Conservation (phyloP, 2,329 filamentous ascomycete genomes). For the Paecilomyces formosus region DNA sequence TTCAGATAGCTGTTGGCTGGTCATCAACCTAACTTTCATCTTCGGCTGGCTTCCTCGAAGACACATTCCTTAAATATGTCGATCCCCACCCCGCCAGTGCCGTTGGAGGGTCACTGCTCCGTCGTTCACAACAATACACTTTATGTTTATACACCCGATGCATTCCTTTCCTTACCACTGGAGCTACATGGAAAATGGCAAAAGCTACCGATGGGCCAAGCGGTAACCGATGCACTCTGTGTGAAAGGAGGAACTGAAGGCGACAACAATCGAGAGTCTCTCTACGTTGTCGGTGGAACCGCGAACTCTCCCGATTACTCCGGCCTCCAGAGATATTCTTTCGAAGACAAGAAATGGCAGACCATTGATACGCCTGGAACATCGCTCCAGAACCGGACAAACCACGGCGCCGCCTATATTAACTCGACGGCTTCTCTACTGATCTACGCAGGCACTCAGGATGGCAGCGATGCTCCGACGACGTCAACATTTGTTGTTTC, state of each 20-base stretch:
- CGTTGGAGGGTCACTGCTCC: constrained; percentile 72
- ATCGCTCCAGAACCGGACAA: constrained; percentile 59
- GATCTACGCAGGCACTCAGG: constrained; percentile 69
- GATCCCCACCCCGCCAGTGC: constrained; percentile 60
- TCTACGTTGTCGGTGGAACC: constrained; percentile 80
- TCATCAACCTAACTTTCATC: constrained; percentile 11
- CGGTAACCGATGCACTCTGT: constrained; percentile 69
- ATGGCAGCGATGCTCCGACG: constrained; percentile 51
- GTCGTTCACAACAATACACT: constrained; percentile 73
- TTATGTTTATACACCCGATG: constrained; percentile 70
- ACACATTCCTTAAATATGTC: constrained; percentile 48
- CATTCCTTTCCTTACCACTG: constrained; percentile 68
- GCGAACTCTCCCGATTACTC: constrained; percentile 52
- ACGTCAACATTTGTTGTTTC: constrained; percentile 69
- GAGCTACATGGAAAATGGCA: constrained; percentile 65
- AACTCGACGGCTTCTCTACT: constrained; percentile 63
- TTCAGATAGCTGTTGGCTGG: neutral
- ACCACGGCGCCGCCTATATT: constrained; percentile 72
- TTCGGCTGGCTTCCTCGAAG: constrained; percentile 22
- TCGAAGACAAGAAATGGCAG: constrained; percentile 52
- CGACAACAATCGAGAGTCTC: constrained; percentile 51
- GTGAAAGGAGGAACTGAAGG: constrained; percentile 58
- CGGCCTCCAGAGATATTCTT: constrained; percentile 66
- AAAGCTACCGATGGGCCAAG: constrained; percentile 55
- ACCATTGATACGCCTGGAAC: constrained; percentile 44